Evolutionary conservation across 2,329 filamentous ascomycete species (phyloP).

Genomic region (Endocalyx cinctus): DNA sequence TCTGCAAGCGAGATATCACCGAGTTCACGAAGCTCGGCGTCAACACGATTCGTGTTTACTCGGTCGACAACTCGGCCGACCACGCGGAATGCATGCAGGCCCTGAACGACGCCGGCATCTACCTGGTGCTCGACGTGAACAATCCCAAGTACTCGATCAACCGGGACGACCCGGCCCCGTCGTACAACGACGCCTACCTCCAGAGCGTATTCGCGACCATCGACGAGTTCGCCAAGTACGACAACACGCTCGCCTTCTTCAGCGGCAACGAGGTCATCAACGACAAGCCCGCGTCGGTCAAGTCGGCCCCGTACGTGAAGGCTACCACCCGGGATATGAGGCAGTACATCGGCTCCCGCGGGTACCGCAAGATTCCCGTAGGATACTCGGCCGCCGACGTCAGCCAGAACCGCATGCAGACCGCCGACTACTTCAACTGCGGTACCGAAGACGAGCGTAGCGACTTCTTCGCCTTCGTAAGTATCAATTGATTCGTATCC

Average conservation of each 20-base stretch:
- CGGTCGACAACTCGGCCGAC: constrained; percentile 76
- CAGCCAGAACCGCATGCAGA: constrained; percentile 77
- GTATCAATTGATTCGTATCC: too few species aligned
- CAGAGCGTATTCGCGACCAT: constrained; percentile 83
- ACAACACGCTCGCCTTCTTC: constrained; percentile 84
- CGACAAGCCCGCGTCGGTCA: constrained; percentile 56
- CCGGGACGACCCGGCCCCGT: constrained; percentile 64
- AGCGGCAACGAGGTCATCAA: constrained; percentile 80
- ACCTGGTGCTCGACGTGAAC: constrained; percentile 89
- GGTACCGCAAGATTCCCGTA: constrained; percentile 64
- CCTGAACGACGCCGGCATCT: constrained; percentile 80
- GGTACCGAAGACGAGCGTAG: constrained; percentile 76
- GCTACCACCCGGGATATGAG: constrained; percentile 74
- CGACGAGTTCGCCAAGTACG: constrained; percentile 75
- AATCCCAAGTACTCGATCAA: constrained; percentile 85
- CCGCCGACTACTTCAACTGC: constrained; percentile 91
- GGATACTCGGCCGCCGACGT: constrained; percentile 79
- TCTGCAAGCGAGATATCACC: constrained; percentile 74
- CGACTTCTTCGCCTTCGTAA: constrained; percentile 76
- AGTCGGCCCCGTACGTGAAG: constrained; percentile 69
- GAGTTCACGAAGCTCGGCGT: constrained; percentile 82
- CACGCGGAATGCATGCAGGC: constrained; percentile 84
- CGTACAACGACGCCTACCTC: constrained; percentile 84
- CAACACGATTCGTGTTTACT: constrained; percentile 91
- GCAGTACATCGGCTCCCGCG: constrained; percentile 59